Percentiles rank a stretch among this genome's conserved stretches.
Evolutionary conservation across 2,329 filamentous ascomycete genomes (phyloP).

Genomic region (Apiospora pterosperma): DNA sequence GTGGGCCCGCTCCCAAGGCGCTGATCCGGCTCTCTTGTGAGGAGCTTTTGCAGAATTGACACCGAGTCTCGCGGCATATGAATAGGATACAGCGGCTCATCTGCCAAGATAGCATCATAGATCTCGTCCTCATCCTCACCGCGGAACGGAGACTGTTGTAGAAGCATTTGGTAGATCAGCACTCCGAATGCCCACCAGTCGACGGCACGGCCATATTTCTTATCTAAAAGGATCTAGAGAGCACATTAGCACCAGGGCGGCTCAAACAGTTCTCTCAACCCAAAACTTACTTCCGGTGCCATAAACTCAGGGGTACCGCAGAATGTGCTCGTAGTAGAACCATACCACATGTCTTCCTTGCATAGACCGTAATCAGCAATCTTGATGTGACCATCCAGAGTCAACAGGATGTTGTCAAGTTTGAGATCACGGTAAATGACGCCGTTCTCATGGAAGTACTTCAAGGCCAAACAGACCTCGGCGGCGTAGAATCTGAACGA

Average conservation of each 20-base stretch:
- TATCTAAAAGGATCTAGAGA: slow-evolving; percentile 83
- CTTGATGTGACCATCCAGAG: slow-evolving; percentile 95
- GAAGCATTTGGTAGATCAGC: slow-evolving; percentile 98
- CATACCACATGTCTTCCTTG: slow-evolving; percentile 99
- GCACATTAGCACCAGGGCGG: slow-evolving; percentile 25
- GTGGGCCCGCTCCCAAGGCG: slow-evolving; percentile 92
- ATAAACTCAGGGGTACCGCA: slow-evolving; percentile 99
- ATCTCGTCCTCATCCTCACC: slow-evolving; percentile 99
- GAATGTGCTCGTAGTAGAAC: slow-evolving; percentile 94
- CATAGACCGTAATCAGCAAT: slow-evolving; percentile 98
- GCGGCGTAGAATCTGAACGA: slow-evolving; percentile 84
- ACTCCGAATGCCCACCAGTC: slow-evolving; percentile 99
- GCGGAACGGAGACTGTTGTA: slow-evolving; percentile 97
- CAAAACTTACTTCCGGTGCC: slow-evolving; percentile 78
- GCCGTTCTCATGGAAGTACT: slow-evolving; percentile 99
- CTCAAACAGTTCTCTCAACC: neutral
- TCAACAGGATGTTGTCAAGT: slow-evolving; percentile 86
- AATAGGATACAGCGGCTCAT: slow-evolving; percentile 96
- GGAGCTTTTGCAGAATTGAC: slow-evolving; percentile 93
- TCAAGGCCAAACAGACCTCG: slow-evolving; percentile 93
- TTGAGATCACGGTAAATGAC: slow-evolving; percentile 99
- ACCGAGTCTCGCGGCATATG: slow-evolving; percentile 98
- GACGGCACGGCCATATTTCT: slow-evolving; percentile 95
- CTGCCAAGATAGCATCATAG: slow-evolving; percentile 95
- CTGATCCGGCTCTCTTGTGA: slow-evolving; percentile 91